Conservation (phyloP, 2,329 filamentous ascomycete genomes). For the Fusarium coffeatum region DNA sequence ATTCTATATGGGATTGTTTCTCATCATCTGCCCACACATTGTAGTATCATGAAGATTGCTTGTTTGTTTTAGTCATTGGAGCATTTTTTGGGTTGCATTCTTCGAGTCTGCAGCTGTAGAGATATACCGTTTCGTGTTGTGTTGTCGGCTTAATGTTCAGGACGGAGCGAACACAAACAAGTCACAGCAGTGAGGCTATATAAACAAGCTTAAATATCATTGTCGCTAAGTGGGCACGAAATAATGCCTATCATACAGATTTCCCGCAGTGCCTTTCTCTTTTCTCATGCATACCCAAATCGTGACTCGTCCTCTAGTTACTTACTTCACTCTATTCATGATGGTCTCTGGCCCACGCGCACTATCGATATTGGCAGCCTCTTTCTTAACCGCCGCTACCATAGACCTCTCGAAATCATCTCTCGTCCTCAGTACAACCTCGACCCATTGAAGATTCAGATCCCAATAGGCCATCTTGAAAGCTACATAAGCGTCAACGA, state of each 20-base stretch:
- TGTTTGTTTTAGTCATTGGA: conserved; percentile 23
- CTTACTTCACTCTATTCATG: conserved; percentile 91
- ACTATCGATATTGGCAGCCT: conserved; percentile 86
- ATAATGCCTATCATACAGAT: conserved; percentile 35
- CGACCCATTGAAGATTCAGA: conserved; percentile 93
- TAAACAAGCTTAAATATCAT: conserved; percentile 27
- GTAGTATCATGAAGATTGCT: conserved; percentile 32
- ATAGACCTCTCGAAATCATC: conserved; percentile 95
- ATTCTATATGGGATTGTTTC: conserved; percentile 14
- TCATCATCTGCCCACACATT: conserved; percentile 28
- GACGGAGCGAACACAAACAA: conserved; percentile 2
- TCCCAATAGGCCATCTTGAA: conserved; percentile 95
- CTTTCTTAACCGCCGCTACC: conserved; percentile 87
- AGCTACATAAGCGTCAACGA: conserved; percentile 81
- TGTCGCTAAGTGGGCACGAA: conserved; percentile 37
- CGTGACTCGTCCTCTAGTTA: conserved; percentile 52
- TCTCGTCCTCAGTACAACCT: conserved; percentile 84
- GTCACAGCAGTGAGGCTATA: conserved; percentile 17
- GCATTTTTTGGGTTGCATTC: conserved; percentile 12
- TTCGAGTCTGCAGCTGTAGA: conserved; percentile 18
- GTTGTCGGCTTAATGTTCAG: conserved; percentile 1
- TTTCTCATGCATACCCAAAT: conserved; percentile 12
- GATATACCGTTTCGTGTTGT: conserved; percentile 11
- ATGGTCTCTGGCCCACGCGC: conserved; percentile 88
- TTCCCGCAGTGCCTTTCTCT: conserved; percentile 1